Base-by-base conservation (phyloP, 2,329 filamentous ascomycete species). In the Phaeoacremonium minimum region DNA sequence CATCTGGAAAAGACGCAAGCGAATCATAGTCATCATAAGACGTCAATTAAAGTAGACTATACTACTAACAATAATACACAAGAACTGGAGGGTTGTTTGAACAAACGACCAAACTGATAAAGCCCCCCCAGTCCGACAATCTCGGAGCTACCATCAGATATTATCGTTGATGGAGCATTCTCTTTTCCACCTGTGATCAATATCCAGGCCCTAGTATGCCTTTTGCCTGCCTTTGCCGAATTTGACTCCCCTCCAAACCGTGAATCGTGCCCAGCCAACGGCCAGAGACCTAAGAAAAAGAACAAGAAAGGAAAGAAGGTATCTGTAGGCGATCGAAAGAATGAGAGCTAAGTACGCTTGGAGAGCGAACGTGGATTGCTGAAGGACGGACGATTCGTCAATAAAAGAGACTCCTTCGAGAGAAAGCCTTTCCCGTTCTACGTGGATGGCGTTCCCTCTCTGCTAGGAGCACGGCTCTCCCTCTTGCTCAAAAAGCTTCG, bases 401-500 rank as follows among this genome's bases (percentile, higher is more conserved):
- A n/a, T n/a, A n/a, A 28, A 11, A 43, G 35, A 19, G 41, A 38
- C 30, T 43, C 41, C 14, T 38, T 26, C 6, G 41, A 43, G 22
- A 43, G 36, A 35, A 41, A 38, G 15, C 32, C 38, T 19, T 8
- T 29, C 15, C 35, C 41, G 36, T 17, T 41, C 39, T 44, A 44
- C 35, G 42, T 35, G 29, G 36, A 36, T 11, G 64, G 62, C 15
- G 64, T 65, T 14, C 55, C 52, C 40, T 80, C 73, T 32, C 74
- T 62, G 47, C 68, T 66, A 6, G 46, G 41, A 12, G 51, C 59
- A 28, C 63, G 58, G 19, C 55, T 46, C 15, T 73, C 69, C 36
- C 69, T 63, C 60, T 77, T 79, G 50, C 67, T 64, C 45, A 80
- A 51, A 51, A 80, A 74, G 52, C 73, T 75, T 42, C 71, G 67